Base-by-base conservation (phyloP, 2,329 filamentous ascomycete species). In the Neonectria magnoliae region DNA sequence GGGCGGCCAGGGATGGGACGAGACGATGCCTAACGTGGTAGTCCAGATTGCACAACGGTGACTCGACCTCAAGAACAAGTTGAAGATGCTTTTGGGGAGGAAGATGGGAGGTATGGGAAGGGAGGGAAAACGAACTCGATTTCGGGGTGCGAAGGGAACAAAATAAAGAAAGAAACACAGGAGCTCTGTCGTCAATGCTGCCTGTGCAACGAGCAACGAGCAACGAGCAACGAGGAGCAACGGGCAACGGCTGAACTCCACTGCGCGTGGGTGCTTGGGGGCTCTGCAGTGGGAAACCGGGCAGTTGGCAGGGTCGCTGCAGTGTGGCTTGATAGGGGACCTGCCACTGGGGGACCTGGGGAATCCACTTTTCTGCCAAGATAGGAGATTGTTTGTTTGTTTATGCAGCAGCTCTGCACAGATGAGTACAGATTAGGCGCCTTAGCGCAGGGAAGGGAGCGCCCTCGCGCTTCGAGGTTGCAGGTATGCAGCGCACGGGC, bases 351-450 rank as follows among this genome's bases (percentile, higher is more conserved):
- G 45, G 56, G n/a, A 42, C 56, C 44, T 54, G 48, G 51, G 10
- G 54, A n/a, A 13, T 55, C 72, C 73, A 70, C 71, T 71, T 64
- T 65, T 68, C 60, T 16, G 63, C 53, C 55, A 57, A 68, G 60
- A 63, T 72, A 70, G 73, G 72, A 73, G 66, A 71, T 76, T 77
- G 76, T 77, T 77, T 77, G 75, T 77, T 77, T 77, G 69, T 77
- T 77, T 76, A 77, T 76, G 67, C 67, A 65, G 16, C 63, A 63
- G 55, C 63, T 58, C 70, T 57, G 58, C 70, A 70, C 67, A 71
- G 64, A 68, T 71, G 70, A 67, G 65, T 68, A 70, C 67, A 71
- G 64, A 68, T 71, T 71, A 67, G 65, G 52, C 64, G 64, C 59
- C 59, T 68, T 74, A 68, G 71, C 68, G 64, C 68, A 71, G 61